These are phyloP conservation scores for Hemileccinum rubropunctum DNA, from an alignment of 768 basidiomycete species.

Conservation along the genomic window DNA sequence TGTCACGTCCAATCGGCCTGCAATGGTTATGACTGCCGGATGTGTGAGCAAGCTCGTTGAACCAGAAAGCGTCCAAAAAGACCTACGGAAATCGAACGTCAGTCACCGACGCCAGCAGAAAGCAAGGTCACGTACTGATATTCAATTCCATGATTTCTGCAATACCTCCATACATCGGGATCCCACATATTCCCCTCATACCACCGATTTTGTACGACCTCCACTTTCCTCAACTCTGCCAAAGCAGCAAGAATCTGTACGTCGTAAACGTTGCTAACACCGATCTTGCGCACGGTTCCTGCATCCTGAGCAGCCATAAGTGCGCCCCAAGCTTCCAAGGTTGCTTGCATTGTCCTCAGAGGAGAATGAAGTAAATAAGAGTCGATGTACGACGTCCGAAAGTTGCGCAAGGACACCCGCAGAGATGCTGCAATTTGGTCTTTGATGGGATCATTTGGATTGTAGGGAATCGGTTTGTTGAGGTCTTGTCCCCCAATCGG, in stretches of 20 bases:
- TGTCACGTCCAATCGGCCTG: conserved; percentile 48
- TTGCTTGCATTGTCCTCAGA: conserved; percentile 52
- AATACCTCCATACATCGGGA: conserved; percentile 58
- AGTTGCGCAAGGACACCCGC: conserved; percentile 59
- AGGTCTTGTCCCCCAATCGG: conserved; percentile 70
- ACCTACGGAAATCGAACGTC: conserved; percentile 39
- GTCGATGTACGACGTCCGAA: conserved; percentile 73
- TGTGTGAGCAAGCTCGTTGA: conserved; percentile 60
- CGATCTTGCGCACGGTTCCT: conserved; percentile 62
- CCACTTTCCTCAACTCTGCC: conserved; percentile 51
- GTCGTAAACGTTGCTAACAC: conserved; percentile 79
- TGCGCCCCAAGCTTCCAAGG: conserved; percentile 65
- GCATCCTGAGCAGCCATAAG: conserved; percentile 62
- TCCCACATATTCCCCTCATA: conserved; percentile 81
- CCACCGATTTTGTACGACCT: conserved; percentile 86
- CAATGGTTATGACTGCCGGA: conserved; percentile 43
- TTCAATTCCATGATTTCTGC: conserved; percentile 57
- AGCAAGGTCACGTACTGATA: conserved; percentile 56
- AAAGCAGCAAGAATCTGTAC: conserved; percentile 51
- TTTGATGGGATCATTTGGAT: conserved; percentile 47
- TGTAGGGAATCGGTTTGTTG: conserved; percentile 70
- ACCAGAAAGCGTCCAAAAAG: conserved; percentile 87
- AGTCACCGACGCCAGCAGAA: neutral
- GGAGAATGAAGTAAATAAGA: conserved; percentile 80
- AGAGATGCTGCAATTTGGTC: conserved; percentile 66